Evolutionary conservation across 2,329 filamentous ascomycete genomes (phyloP).

Genomic region (Aspergillus sp.): DNA sequence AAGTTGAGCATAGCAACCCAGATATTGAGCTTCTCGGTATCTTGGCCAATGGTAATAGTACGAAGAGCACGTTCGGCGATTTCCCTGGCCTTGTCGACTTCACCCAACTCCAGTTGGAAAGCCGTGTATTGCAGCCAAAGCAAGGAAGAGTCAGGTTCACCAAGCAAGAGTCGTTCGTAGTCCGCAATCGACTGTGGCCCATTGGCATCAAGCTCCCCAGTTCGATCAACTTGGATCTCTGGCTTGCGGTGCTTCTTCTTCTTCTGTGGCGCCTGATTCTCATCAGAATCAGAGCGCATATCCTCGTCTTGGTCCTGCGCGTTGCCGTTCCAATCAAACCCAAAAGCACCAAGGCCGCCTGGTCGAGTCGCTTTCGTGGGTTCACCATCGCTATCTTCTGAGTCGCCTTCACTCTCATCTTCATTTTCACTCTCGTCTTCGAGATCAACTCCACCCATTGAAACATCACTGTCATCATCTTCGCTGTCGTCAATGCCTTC

Average conservation of each 20-base stretch:
- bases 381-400: constrained; percentile 43
- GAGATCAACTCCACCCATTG: constrained; percentile 47
- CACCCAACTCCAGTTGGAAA: constrained; percentile 91
- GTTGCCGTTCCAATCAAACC: constrained; percentile 85
- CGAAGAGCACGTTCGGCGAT: constrained; percentile 87
- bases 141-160: constrained; percentile 87
- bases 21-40: constrained; percentile 89
- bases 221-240: constrained; percentile 81
- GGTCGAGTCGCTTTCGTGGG: constrained; percentile 37
- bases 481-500: constrained; percentile 39
- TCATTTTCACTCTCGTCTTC: constrained; percentile 45
- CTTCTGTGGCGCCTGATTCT: constrained; percentile 51
- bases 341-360: constrained; percentile 66
- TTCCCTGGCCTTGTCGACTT: constrained; percentile 82
- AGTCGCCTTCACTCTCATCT: constrained; percentile 48
- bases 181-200: constrained; percentile 88
- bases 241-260: constrained; percentile 75
- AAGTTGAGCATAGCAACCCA: constrained; percentile 95
- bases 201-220: constrained; percentile 83
- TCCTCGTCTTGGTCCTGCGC: constrained; percentile 52
- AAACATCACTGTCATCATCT: constrained; percentile 32
- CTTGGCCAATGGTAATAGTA: constrained; percentile 87
- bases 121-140: constrained; percentile 98
- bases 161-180: constrained; percentile 88
- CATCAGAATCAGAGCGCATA: constrained; percentile 53